Evolutionary conservation across 2,329 filamentous ascomycete genomes (phyloP).

Genomic region (Mycosphaerella sp.): DNA sequence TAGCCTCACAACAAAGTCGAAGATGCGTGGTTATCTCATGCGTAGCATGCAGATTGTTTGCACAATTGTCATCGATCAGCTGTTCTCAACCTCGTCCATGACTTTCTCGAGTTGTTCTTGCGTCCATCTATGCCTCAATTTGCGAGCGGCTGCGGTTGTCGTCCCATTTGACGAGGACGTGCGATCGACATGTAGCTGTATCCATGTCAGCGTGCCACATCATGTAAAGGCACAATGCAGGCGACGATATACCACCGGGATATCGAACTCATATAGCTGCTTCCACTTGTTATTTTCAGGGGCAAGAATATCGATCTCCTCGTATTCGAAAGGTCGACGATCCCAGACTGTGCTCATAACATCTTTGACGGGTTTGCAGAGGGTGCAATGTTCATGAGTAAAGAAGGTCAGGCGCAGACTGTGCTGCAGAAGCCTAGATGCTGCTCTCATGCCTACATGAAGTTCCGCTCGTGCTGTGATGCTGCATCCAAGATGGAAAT

Average conservation of each 20-base stretch:
- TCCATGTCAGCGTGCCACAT: neutral
- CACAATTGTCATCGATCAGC: constrained; percentile 5
- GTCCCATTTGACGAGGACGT: constrained; percentile 46
- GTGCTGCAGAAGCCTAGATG: constrained; percentile 17
- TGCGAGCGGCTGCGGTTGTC: constrained; percentile 54
- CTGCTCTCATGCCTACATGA: constrained; percentile 9
- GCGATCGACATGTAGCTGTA: constrained; percentile 57
- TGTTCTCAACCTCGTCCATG: constrained; percentile 54
- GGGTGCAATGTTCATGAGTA: constrained; percentile 62
- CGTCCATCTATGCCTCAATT: constrained; percentile 73
- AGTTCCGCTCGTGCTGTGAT: neutral
- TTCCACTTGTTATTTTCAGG: constrained; percentile 59
- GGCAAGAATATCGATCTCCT: constrained; percentile 63
- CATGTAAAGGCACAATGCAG: neutral
- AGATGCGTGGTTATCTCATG: too few species aligned
- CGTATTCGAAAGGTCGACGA: constrained; percentile 58
- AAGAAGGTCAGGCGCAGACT: constrained; percentile 57
- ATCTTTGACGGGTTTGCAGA: constrained; percentile 62
- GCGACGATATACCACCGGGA: constrained; percentile 57
- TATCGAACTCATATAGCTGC: constrained; percentile 71
- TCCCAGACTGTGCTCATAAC: constrained; percentile 65
- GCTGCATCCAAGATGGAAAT: neutral
- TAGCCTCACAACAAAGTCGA: too few species aligned
- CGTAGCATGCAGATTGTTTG: too few species aligned
- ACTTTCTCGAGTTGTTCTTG: constrained; percentile 58